Base-by-base conservation (phyloP, 495 filamentous ascomycete genomes). In the Aspergillus bertholletiae region DNA sequence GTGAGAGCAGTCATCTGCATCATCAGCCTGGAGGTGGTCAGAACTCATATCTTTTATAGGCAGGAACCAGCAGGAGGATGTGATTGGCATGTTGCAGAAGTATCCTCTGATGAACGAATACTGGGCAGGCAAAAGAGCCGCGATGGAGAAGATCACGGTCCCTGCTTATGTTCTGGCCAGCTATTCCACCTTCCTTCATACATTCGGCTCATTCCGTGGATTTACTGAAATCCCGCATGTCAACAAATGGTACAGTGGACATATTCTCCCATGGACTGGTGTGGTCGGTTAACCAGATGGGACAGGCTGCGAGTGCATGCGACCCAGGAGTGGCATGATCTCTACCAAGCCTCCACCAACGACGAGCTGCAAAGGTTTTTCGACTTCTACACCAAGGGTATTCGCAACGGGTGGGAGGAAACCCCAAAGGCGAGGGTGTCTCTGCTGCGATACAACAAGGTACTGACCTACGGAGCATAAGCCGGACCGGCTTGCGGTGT, bases 251-350 rank as follows among this genome's bases (percentile, higher is more conserved):
- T n/a, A n/a, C n/a, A n/a, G n/a, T n/a, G n/a, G n/a, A n/a, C n/a
- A n/a, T n/a, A n/a, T n/a, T n/a, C n/a, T n/a, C n/a, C n/a, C n/a
- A n/a, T n/a, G n/a, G n/a, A n/a, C n/a, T n/a, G n/a, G n/a, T n/a
- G n/a, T n/a, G n/a, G n/a, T n/a, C n/a, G n/a, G n/a, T n/a, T n/a
- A n/a, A n/a, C n/a, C n/a, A n/a, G n/a, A n/a, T n/a, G n/a, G n/a
- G n/a, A n/a, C n/a, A n/a, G 72, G 72, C 53, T 74, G 1, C 55
- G 69, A 6, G 59, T 62, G 30, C 64, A 67, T 44, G 28, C 54
- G 0, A 50, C 45, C 0, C 66, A 69, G 27, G 69, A 74, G 45
- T 74, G 71, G 71, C 63, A 61, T 32, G 72, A 75, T 35, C 41
- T 72, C 0, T 73, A 69, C 51, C 27, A 17, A 3, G 39, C 45